These are phyloP conservation scores for Trichoderma gracile DNA, from an alignment of 2,329 filamentous ascomycete genomes.

Conservation along the genomic window DNA sequence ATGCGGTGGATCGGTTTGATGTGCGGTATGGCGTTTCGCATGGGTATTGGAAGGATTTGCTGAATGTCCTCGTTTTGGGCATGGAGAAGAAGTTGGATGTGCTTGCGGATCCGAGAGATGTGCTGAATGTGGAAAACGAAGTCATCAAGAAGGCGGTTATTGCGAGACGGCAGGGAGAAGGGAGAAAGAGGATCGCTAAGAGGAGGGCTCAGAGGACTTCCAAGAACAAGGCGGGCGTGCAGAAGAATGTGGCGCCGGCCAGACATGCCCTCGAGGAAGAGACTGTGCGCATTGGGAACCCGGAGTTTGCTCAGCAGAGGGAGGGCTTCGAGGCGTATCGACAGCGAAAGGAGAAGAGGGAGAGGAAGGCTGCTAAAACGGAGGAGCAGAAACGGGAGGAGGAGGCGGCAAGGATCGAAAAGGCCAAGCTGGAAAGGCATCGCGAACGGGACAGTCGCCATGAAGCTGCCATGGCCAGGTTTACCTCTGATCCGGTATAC, in stretches of 20 bases:
- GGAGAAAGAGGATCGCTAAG: not conserved
- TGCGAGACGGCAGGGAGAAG: not conserved
- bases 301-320: not conserved
- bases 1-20: conserved; percentile 42
- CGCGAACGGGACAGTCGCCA: conserved; percentile 42
- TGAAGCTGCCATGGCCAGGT: conserved; percentile 41
- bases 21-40: conserved; percentile 53
- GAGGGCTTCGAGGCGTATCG: not conserved
- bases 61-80: conserved; percentile 57
- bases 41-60: conserved; percentile 63
- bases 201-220: not conserved
- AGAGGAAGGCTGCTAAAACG: not conserved
- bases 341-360: not conserved
- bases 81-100: conserved; percentile 49
- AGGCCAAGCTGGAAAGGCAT: conserved; percentile 33
- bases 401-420: conserved; percentile 3
- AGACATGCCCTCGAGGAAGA: not conserved
- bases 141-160: conserved; percentile 26
- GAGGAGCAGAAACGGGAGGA: not conserved
- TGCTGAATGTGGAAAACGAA: conserved; percentile 44
- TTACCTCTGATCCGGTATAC: conserved; percentile 50
- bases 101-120: conserved; percentile 41
- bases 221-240: not conserved
- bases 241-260: not conserved
- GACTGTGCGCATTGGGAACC: not conserved